These are phyloP conservation scores for Scedosporium boydii DNA, from an alignment of 2,329 filamentous ascomycete genomes.

Conservation along the genomic window DNA sequence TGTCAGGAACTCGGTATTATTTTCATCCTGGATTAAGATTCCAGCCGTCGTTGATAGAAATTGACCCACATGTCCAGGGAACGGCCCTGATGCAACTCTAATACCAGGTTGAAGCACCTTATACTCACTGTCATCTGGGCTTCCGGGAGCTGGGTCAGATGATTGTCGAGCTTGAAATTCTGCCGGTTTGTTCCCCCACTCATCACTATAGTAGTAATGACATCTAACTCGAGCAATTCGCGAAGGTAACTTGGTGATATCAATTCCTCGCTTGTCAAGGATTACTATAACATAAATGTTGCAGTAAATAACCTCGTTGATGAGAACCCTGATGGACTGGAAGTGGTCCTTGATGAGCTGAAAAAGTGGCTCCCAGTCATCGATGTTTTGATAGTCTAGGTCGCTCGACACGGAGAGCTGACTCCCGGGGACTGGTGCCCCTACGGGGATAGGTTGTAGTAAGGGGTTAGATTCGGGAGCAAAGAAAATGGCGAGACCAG, in stretches of 20 bases:
- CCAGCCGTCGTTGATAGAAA: not conserved
- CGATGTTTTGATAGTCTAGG: not conserved
- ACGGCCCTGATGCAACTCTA: not conserved
- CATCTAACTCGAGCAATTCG: not conserved
- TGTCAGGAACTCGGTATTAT: not conserved
- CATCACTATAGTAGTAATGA: not conserved
- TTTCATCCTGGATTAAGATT: not conserved
- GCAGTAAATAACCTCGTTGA: slow-evolving; percentile 1
- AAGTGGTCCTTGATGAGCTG: not conserved
- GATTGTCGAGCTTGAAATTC: not conserved
- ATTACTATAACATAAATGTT: not conserved
- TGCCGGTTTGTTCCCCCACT: not conserved
- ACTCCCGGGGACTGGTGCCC: not conserved
- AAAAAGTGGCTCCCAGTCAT: not conserved
- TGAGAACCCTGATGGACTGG: not conserved
- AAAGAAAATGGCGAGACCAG: too few species aligned
- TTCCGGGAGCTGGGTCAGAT: not conserved
- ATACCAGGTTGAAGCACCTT: not conserved
- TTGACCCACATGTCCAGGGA: not conserved
- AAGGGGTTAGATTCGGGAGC: too few species aligned
- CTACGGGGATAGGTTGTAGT: not conserved
- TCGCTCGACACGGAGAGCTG: not conserved
- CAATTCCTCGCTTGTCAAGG: not conserved
- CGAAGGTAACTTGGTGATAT: not conserved
- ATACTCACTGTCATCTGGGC: not conserved